Evolutionary conservation across 148 eudicot genomes (phyloP), one percentile per base, ranked within the genome.

Genomic region (Chenopodium suecicum): DNA sequence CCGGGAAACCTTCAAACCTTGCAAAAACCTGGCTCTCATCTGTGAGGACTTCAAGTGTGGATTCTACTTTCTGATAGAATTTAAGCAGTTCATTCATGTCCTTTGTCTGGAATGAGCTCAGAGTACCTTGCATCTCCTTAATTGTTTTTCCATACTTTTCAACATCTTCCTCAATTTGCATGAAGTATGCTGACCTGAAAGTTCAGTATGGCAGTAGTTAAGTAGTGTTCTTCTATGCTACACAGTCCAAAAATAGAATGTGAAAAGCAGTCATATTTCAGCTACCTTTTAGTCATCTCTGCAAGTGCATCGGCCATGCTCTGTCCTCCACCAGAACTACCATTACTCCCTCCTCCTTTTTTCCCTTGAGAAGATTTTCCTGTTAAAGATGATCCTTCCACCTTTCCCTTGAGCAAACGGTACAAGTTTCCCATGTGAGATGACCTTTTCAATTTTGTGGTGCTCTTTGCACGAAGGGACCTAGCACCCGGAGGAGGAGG

Each of bases 251-350:
- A 56, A 9, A 37, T 56, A 32, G 50, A 52, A 68, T 19, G 12
- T 14, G 9, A 31, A 83, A 47, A 44, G 9, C 10, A 23, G 22
- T 58, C 41, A 68, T 48, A 66, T 41, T 73, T 9, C 14, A 19
- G 47, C 34, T 83, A 94, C 99, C 98, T 91, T 81, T 91, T 97
- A 48, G 98, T 96, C 94, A 96, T 96, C 88, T 96, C 99, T 69
- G 97, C 97, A 76, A 96, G 78, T 74, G 99, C 99, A 83, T 97
- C 99, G 82, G 98, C 99, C 98, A 94, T 94, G 65, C 99, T 92
- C 27, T 94, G 93, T 66, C 88, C 88, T 54, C 98, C 98, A 72
- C 93, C 93, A 76, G 82, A 79, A 27, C 90, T 80, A 25, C 90
- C 89, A 52, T 73, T 74, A 60, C 80, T 76, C 12, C 83, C 79